These are phyloP conservation scores for Ettlia oleoabundans DNA, from an alignment of 139 green algal genomes.

Conservation along the genomic window DNA sequence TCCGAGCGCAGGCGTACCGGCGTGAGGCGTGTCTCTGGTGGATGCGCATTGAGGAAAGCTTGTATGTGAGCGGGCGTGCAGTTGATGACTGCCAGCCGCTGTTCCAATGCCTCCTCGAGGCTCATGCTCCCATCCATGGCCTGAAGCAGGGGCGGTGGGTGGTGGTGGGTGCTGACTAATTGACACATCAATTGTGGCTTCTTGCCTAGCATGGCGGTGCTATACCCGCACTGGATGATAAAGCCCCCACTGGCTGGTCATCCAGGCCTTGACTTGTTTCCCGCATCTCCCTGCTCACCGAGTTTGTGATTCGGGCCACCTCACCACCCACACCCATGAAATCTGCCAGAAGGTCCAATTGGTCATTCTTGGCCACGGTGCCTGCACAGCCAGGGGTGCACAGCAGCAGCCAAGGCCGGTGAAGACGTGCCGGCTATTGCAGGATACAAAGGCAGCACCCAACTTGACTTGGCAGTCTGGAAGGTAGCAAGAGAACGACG, in stretches of 20 bases:
- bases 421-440: no score
- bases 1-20: slow-evolving; percentile 29
- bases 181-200: background rate
- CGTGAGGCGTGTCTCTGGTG: slow-evolving; percentile 53
- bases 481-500: no score
- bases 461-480: no score
- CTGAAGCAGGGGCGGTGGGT: slow-evolving; percentile 34
- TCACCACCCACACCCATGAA: slow-evolving; percentile 71
- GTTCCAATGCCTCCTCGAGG: slow-evolving; percentile 62
- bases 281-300: background rate
- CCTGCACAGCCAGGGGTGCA: slow-evolving; percentile 31
- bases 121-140: slow-evolving; percentile 76
- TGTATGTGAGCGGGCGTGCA: slow-evolving; percentile 68
- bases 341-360: slow-evolving; percentile 71
- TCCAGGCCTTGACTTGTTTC: no score
- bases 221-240: no score
- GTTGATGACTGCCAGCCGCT: slow-evolving; percentile 69
- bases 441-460: no score
- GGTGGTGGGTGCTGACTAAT: background rate
- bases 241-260: background rate
- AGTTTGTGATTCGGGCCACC: slow-evolving; percentile 62
- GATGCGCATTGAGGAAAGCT: slow-evolving; percentile 62
- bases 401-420: background rate
- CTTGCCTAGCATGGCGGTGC: no score
- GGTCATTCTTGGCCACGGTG: slow-evolving; percentile 71